Evolutionary conservation across 495 filamentous ascomycete genomes (phyloP).

Genomic region (Pyrenula massariospora): DNA sequence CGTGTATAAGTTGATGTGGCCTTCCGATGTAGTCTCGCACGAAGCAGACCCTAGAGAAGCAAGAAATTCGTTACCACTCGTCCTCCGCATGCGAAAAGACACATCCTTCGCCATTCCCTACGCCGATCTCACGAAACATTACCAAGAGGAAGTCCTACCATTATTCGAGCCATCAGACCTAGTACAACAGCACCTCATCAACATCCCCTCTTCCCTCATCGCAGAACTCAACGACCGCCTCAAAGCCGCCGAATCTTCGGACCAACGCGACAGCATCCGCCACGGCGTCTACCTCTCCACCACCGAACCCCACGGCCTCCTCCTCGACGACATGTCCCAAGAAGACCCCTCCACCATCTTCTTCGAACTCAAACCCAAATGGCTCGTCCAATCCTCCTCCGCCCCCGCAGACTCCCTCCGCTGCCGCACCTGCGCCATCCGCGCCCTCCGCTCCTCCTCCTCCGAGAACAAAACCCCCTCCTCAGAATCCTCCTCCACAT

Average conservation of each 20-base stretch:
- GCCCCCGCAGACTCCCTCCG: conserved; percentile 53
- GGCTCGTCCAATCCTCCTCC: conserved; percentile 73
- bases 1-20: conserved; percentile 45
- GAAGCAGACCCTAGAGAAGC: conserved; percentile 10
- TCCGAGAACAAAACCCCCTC: not conserved
- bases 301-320: conserved; percentile 48
- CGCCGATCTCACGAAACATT: conserved; percentile 42
- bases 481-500: not conserved
- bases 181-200: conserved; percentile 45
- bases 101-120: conserved; percentile 41
- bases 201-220: conserved; percentile 32
- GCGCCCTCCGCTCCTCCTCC: conserved; percentile 41
- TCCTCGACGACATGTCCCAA: conserved; percentile 74
- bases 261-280: conserved; percentile 30
- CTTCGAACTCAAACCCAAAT: conserved; percentile 90
- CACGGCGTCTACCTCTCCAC: conserved; percentile 46
- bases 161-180: conserved; percentile 46
- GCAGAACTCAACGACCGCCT: conserved; percentile 41
- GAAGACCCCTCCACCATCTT: conserved; percentile 30
- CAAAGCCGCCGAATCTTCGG: conserved; percentile 16
- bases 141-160: conserved; percentile 42
- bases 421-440: conserved; percentile 79
- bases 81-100: conserved; percentile 52
- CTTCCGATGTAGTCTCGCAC: conserved; percentile 10
- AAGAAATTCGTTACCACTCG: conserved; percentile 29